Base-by-base conservation (phyloP, 2,329 filamentous ascomycete genomes). In the Penicillium sclerotigenum region DNA sequence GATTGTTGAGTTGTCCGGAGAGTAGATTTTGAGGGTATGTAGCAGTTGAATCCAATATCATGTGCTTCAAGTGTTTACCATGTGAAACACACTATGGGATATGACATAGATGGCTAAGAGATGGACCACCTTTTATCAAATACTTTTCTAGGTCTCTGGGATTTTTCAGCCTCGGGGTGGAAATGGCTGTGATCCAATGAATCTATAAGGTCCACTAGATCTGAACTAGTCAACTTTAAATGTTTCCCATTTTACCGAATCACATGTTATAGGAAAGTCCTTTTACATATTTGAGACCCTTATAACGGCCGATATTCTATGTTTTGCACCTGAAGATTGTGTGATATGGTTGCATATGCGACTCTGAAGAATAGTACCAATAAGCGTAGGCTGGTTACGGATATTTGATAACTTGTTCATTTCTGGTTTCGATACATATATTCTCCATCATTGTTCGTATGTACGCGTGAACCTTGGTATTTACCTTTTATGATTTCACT, bases 351-450 rank as follows among this genome's bases (percentile, higher is more conserved):
- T n/a, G n/a, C n/a, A 28, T 28, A 9, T 28, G 2, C 28, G 3
- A 58, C 43, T 2, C 59, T 57, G 24, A 49, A 56, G 10, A 62
- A 55, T 10, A 59, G 51, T 33, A 54, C 54, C 22, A 70, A 65
- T 48, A 57, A 70, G 36, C 57, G 59, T 18, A 58, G 57, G 33
- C 34, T 70, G 18, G 66, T 70, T 9, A 57, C 65, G 37, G 59
- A 67, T 53, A 41, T 47, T 18, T 61, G 46, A 60, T 61, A 55
- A 56, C 11, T 1, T 34, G 16, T 47, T 10, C 42, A 33, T 42
- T 52, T 26, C 20, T 46, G 41, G 10, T 14, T n/a, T 38, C 16
- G 47, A 4, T 47, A 18, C 14, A 38, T 54, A 26, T 29, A 33
- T 41, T 28, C 16, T 40, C 24, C 7, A 6, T 16, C 3, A 16